phyloP scores from a whole-genome alignment of 1,139 yeast genomes.

The Lodderomyces pseudojiufengensis region DNA sequence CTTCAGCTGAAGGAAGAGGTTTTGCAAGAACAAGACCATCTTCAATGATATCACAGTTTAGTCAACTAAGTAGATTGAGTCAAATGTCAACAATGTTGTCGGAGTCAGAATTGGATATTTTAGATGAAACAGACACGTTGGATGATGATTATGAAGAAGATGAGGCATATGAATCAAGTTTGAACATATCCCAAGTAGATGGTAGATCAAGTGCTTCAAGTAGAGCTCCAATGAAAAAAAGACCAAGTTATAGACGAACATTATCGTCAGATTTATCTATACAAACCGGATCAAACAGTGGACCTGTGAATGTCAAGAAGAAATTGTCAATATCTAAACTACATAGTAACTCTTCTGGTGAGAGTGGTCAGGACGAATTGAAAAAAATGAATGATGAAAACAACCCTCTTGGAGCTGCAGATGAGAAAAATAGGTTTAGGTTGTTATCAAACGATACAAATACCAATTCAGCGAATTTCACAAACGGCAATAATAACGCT shows the following conservation, averaged over 20 bases:
- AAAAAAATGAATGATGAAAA: constrained; percentile 1
- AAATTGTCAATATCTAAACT: constrained; percentile 32
- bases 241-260: constrained; percentile 35
- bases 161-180: constrained; percentile 29
- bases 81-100: constrained; percentile 53
- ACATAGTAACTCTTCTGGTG: constrained; percentile 28
- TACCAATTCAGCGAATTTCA: neutral
- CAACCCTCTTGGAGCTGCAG: neutral
- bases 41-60: constrained; percentile 63
- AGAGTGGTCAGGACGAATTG: constrained; percentile 6
- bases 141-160: constrained; percentile 38
- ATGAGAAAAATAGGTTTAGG: too few species aligned
- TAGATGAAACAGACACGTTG: constrained; percentile 47
- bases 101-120: constrained; percentile 41
- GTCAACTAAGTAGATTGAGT: constrained; percentile 53
- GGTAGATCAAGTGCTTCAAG: constrained; percentile 4
- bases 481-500: neutral
- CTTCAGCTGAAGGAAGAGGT: constrained; percentile 9
- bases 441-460: too few species aligned
- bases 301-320: constrained; percentile 17
- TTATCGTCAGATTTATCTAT: constrained; percentile 39
- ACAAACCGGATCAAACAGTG: constrained; percentile 29
- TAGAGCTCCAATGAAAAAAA: constrained; percentile 14
- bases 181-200: constrained; percentile 26
- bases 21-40: constrained; percentile 49